phyloP scores from a whole-genome alignment of 495 filamentous ascomycete species.

The Trypethelium eluteriae region DNA sequence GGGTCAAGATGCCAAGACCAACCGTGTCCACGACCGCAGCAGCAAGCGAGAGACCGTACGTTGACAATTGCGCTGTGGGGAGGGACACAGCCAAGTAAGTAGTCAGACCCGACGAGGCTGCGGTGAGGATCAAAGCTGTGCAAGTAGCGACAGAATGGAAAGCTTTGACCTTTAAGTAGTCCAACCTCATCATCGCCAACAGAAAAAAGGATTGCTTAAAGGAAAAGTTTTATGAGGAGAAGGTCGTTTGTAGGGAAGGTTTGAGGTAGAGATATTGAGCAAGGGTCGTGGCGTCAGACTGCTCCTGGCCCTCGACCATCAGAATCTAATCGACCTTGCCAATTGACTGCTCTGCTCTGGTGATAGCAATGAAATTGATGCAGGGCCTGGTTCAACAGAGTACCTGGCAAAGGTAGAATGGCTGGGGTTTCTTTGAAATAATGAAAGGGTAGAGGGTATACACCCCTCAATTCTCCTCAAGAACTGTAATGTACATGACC shows the following conservation, averaged over 20 bases:
- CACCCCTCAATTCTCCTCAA: neutral
- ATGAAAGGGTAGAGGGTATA: neutral
- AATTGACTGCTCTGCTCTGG: neutral
- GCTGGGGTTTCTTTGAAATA: neutral
- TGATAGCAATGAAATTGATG: neutral
- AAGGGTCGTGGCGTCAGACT: neutral
- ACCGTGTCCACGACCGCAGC: neutral
- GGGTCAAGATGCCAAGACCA: neutral
- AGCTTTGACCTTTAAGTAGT: no score
- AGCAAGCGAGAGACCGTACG: neutral
- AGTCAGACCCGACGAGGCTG: neutral
- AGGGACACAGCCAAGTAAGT: constrained; percentile 1
- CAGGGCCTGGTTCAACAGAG: neutral
- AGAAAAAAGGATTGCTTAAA: neutral
- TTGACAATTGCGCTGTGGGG: neutral
- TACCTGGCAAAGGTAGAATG: neutral
- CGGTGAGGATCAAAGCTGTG: neutral
- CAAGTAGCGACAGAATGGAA: no score
- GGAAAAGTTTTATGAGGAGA: neutral
- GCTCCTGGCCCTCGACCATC: neutral
- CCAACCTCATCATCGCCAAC: no score
- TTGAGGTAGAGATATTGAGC: neutral
- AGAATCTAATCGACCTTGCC: neutral
- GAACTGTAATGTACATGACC: constrained; percentile 4
- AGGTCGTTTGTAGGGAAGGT: neutral